Percentiles rank a stretch among this genome's conserved stretches.
These are phyloP conservation scores for Pseudoperonospora humuli DNA, from an alignment of 352 stramenopile genomes.

Conservation along the genomic window DNA sequence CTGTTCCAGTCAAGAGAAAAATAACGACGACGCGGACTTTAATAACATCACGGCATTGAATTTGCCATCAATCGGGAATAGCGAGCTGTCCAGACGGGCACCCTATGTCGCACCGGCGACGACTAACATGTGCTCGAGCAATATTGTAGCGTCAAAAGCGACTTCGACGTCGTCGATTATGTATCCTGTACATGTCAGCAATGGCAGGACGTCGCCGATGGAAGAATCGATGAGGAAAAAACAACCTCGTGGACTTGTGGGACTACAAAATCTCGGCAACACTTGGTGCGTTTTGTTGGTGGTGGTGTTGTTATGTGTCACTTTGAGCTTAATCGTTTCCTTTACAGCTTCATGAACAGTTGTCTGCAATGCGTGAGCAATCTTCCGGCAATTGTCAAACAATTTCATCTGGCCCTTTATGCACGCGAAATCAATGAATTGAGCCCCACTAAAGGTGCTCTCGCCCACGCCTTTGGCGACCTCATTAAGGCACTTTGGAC, in stretches of 20 bases:
- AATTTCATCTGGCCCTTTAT: constrained; percentile 39
- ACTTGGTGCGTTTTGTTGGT: constrained; percentile 38
- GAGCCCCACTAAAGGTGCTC: constrained; percentile 52
- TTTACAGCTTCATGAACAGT: constrained; percentile 88
- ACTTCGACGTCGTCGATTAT: constrained; percentile 2
- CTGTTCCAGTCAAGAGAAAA: constrained; percentile 10
- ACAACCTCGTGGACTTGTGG: constrained; percentile 39
- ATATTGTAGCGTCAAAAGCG: no score
- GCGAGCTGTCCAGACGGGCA: no score
- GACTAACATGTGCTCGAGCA: no score
- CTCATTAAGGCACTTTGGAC: constrained; percentile 66
- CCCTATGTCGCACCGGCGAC: no score
- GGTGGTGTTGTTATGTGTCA: constrained; percentile 5
- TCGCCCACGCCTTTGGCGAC: constrained; percentile 57
- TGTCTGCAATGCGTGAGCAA: constrained; percentile 83
- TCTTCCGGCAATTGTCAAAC: constrained; percentile 41
- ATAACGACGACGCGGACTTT: constrained; percentile 10
- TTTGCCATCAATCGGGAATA: constrained; percentile 13
- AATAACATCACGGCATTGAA: constrained; percentile 12
- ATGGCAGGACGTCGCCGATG: constrained; percentile 10
- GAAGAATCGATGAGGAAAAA: constrained; percentile 18
- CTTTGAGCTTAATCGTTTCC: no score
- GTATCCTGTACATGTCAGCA: constrained; percentile 8
- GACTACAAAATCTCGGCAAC: constrained; percentile 74
- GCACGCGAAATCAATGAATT: constrained; percentile 44